phyloP scores from a whole-genome alignment of 805 yeast species.

The Candida oleophila region DNA sequence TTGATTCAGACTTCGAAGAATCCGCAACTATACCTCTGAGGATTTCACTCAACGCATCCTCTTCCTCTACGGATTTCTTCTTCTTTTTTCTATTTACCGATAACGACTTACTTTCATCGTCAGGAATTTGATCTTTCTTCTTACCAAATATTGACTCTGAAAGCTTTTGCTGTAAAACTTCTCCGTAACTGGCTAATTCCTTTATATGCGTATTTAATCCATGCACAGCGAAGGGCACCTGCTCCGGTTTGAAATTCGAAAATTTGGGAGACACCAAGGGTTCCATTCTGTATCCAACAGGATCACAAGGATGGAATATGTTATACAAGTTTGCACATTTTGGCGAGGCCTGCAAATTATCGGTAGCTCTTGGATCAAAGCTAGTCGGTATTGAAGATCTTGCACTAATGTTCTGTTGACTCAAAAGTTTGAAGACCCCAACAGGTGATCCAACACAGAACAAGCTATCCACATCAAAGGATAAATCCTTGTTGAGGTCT shows the following conservation, averaged over 20 bases:
- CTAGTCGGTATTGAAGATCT: slow-evolving; percentile 21
- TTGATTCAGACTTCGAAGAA: slow-evolving; percentile 11
- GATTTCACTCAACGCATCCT: slow-evolving; percentile 43
- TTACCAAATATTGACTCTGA: background rate
- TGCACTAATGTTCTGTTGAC: slow-evolving; percentile 57
- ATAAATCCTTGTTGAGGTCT: slow-evolving; percentile 36
- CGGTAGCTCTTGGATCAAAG: slow-evolving; percentile 19
- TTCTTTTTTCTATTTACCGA: too few relatives aligned
- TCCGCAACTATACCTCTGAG: slow-evolving; percentile 21
- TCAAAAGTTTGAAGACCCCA: slow-evolving; percentile 79
- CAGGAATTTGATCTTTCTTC: slow-evolving; percentile 6
- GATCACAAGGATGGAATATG: slow-evolving; percentile 87
- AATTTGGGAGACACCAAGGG: slow-evolving; percentile 64
- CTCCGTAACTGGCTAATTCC: slow-evolving; percentile 40
- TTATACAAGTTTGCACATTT: slow-evolving; percentile 70
- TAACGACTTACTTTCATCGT: background rate
- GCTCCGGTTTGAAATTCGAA: slow-evolving; percentile 51
- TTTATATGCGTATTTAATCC: slow-evolving; percentile 52
- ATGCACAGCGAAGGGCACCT: slow-evolving; percentile 53
- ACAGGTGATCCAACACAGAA: slow-evolving; percentile 89
- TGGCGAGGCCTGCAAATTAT: slow-evolving; percentile 41
- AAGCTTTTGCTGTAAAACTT: slow-evolving; percentile 34
- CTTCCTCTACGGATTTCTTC: slow-evolving; percentile 17
- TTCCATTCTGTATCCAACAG: slow-evolving; percentile 85
- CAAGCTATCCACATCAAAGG: slow-evolving; percentile 70